Percentiles rank a stretch among this genome's conserved stretches.
Conservation (phyloP, 2,329 filamentous ascomycete species). For the Phaeosphaeria sp. region DNA sequence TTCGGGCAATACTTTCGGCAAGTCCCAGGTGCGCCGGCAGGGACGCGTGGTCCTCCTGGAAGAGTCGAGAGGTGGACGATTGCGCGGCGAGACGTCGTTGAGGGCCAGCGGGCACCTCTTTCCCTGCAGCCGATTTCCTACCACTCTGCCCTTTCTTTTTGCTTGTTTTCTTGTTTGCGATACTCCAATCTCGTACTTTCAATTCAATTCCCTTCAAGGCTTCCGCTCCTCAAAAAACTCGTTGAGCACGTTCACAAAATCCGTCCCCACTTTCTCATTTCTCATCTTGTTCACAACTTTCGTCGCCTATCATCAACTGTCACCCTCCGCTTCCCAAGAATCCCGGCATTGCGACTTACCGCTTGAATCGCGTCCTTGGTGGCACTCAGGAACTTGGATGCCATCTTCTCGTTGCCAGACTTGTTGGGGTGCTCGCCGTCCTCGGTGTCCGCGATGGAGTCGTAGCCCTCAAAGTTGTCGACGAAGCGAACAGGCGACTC, state of each 20-base stretch:
- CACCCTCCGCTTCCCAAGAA: constrained; percentile 5
- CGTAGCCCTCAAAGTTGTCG: constrained; percentile 37
- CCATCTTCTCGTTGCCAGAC: constrained; percentile 39
- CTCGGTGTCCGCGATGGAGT: constrained; percentile 35
- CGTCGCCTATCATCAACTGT: constrained; percentile 9
- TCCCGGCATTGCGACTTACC: constrained; percentile 9
- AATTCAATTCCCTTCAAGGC: background rate
- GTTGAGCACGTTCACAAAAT: constrained; percentile 6
- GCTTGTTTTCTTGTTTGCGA: background rate
- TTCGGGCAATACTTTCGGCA: background rate
- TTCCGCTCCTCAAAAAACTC: constrained; percentile 5
- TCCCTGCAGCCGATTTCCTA: background rate
- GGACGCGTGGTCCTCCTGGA: background rate
- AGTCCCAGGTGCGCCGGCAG: too few relatives aligned
- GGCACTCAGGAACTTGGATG: constrained; percentile 30
- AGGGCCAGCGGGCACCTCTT: background rate
- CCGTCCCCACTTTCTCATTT: constrained; percentile 3
- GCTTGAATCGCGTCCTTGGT: constrained; percentile 26
- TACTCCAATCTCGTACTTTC: background rate
- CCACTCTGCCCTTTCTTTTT: background rate
- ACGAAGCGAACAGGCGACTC: constrained; percentile 36
- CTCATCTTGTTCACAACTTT: constrained; percentile 4
- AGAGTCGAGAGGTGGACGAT: background rate
- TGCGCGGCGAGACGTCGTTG: background rate
- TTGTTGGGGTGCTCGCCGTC: constrained; percentile 46